A percentile compares a stretch with the other conserved stretches of the same genome.
phyloP scores from a whole-genome alignment of 495 filamentous ascomycete species.

The Xylaria longipes region DNA sequence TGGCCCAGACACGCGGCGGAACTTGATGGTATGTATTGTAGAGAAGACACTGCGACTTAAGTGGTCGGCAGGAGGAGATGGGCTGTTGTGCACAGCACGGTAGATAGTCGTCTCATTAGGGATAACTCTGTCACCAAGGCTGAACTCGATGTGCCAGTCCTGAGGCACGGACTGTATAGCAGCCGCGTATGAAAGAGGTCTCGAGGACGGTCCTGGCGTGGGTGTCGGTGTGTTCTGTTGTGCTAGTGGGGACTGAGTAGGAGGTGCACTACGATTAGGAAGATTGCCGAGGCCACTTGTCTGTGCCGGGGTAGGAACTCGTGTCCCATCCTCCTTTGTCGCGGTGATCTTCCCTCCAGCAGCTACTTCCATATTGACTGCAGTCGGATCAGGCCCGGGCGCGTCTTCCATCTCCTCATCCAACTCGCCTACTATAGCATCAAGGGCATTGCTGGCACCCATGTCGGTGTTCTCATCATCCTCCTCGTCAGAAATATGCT shows the following conservation, averaged over 20 bases:
- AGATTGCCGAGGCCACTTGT: constrained; percentile 45
- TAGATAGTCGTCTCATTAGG: constrained; percentile 96
- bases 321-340: constrained; percentile 93
- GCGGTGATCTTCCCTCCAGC: constrained; percentile 92
- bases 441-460: constrained; percentile 63
- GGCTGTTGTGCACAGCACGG: constrained; percentile 83
- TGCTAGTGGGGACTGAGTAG: constrained; percentile 47
- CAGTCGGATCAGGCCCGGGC: constrained; percentile 74
- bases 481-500: constrained; percentile 75
- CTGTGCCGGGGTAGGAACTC: constrained; percentile 85
- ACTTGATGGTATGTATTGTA: constrained; percentile 87
- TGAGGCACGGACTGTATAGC: constrained; percentile 80
- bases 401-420: constrained; percentile 85
- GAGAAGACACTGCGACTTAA: constrained; percentile 84
- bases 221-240: constrained; percentile 58
- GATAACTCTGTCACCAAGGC: constrained; percentile 80
- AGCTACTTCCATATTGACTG: constrained; percentile 91
- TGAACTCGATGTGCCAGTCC: constrained; percentile 99
- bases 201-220: constrained; percentile 43
- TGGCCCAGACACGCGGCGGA: constrained; percentile 85
- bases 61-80: constrained; percentile 68
- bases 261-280: constrained; percentile 54
- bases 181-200: constrained; percentile 78
- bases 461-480: constrained; percentile 53
- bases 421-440: constrained; percentile 88